Evolutionary conservation across 2,329 filamentous ascomycete genomes (phyloP), one percentile per base, ranked within the genome.

Genomic region (Microdochium nivale): DNA sequence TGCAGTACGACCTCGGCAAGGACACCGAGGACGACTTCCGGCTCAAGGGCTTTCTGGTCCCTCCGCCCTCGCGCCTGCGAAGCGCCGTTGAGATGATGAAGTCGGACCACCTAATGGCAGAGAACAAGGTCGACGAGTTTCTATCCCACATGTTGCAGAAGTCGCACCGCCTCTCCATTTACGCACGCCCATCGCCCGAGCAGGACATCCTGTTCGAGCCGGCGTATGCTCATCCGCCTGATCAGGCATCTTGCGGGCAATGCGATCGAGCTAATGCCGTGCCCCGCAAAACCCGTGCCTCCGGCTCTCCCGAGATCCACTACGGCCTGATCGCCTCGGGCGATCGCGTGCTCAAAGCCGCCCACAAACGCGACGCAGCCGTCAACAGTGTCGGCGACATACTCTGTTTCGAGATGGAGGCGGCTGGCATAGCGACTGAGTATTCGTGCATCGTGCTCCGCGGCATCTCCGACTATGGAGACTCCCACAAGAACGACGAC

Each of bases 1-100:
- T 62, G 37, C 54, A 60, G 16, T 58, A 54, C 8, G 59, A 61
- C 7, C 8, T 59, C 0, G 56, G 60, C 33, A 37, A 37, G n/a
- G 14, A 7, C 7, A 7, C 5, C 7, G 33, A 37, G 33, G 14
- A 37, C 5, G 33, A 7, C 33, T 37, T 37, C n/a, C 33, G 14
- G 33, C 7, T 8, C 7, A 37, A 7, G 33, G 7, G 14, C 7
- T 37, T 37, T 16, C 33, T 37, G 13, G 14, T 8, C n/a, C 7
- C 33, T 8, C 33, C 33, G 33, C 33, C 33, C 14, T 8, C 33
- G 33, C 7, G 5, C 7, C 33, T 37, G 7, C 33, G 33, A 37
- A 16, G 7, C 33, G 33, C 33, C 5, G 33, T 37, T 3, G 14
- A 16, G 7, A 16, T 7, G 7, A 8, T 37, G 33, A 37, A 37